phyloP scores from a whole-genome alignment of 2,329 filamentous ascomycete species.

The Trichoderma cornu-damae region DNA sequence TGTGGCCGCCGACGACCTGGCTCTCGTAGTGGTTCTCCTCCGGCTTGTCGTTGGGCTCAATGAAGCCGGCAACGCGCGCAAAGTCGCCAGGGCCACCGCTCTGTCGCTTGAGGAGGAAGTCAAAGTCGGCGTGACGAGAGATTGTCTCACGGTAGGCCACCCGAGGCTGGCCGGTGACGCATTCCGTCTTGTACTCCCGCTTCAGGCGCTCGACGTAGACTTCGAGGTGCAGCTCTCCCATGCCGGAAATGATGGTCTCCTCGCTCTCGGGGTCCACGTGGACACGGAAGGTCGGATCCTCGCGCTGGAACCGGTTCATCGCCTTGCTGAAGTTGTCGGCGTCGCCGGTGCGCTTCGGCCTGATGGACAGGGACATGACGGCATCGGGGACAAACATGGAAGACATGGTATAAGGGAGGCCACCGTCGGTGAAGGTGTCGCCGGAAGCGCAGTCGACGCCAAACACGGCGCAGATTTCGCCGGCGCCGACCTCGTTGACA shows the following conservation, averaged over 20 bases:
- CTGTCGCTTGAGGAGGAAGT: constrained; percentile 93
- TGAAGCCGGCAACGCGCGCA: constrained; percentile 83
- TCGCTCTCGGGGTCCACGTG: constrained; percentile 87
- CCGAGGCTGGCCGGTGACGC: constrained; percentile 90
- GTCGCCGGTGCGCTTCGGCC: constrained; percentile 89
- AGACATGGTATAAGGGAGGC: constrained; percentile 88
- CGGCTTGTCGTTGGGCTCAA: constrained; percentile 75
- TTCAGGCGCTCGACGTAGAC: constrained; percentile 97
- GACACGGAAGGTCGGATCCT: constrained; percentile 96
- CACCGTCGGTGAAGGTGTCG: constrained; percentile 95
- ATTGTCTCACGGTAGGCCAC: constrained; percentile 97
- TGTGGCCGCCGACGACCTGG: constrained; percentile 81
- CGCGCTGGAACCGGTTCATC: constrained; percentile 96
- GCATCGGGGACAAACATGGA: constrained; percentile 98
- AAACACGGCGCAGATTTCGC: constrained; percentile 98
- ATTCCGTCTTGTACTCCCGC: constrained; percentile 94
- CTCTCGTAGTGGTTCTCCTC: constrained; percentile 79
- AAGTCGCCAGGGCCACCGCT: constrained; percentile 93
- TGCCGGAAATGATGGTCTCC: constrained; percentile 96
- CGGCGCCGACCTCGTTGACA: constrained; percentile 83
- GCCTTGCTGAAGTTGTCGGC: constrained; percentile 94
- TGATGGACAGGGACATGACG: constrained; percentile 96
- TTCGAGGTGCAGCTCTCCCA: constrained; percentile 95
- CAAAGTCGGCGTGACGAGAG: constrained; percentile 71
- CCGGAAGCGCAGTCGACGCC: constrained; percentile 96